Base-by-base conservation (phyloP, 2,329 filamentous ascomycete species). In the Aspergillus neoniger region DNA sequence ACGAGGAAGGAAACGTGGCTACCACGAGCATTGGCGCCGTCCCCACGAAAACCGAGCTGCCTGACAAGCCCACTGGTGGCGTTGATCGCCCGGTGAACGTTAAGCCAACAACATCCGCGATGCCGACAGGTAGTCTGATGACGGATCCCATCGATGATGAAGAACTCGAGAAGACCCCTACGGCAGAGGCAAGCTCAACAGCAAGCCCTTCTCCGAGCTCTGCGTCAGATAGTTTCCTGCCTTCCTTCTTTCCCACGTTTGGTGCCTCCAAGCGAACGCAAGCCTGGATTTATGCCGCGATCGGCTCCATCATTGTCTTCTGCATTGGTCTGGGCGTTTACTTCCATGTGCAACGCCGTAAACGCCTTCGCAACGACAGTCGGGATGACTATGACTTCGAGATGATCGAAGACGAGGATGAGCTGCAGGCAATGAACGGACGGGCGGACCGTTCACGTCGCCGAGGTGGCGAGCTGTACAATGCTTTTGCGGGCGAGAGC, bases 401-500 rank as follows among this genome's bases (percentile, higher is more conserved):
- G 77, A 88, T 96, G 64, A 84, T 99, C 51, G 89, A 95, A 69
- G 90, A 93, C 58, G 90, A 92, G 19, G 92, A 96, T 67, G 81
- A 83, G 15, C 66, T 67, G 57, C 70, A 71, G 59, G 69, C 73
- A 10, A 67, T 72, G 71, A 75, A 76, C 60, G 76, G 81, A 82
- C 85, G 65, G 82, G 83, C 55, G 77, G 75, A 74, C 36, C 76
- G 74, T 68, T 83, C 77, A 74, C 74, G 81, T 65, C 81, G 91
- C 53, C 77, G 79, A 19, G 95, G 92, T 2, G 92, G 94, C 28
- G 94, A 98, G 79, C 80, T 99, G 48, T 99, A 99, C 75, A 95
- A 99, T 81, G 95, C 95, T 4, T 99, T 99, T 82, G 95, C 95
- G 0, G 93, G 91, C 15, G 94, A 92, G 55, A 94, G 94, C 60